Base-by-base conservation (phyloP, 2,329 filamentous ascomycete genomes). In the Apiospora aurea region DNA sequence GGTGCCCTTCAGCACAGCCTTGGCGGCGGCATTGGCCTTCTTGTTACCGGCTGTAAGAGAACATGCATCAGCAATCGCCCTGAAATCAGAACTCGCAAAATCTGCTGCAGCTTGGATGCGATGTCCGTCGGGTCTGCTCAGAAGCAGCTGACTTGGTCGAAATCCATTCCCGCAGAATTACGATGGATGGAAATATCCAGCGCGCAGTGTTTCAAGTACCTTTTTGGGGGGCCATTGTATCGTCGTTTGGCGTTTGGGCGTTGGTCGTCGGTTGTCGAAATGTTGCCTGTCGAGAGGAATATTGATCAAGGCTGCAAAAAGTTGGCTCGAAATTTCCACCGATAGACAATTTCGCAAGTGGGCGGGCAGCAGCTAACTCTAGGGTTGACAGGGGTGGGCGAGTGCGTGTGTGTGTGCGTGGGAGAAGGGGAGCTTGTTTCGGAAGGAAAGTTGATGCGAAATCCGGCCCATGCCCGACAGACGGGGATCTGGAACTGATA, bases 21-120 rank as follows among this genome's bases (percentile, higher is more conserved):
- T 98, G 81, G 96, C 94, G 85, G 96, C 96, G 84, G 92, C 92
- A 82, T 92, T 93, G 87, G 96, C 96, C 91, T 97, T 92, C 90
- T 96, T 96, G 85, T 87, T 83, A 82, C 88, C 80, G 85, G 85
- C 80, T 85, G 85, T 75, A 81, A 83, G 79, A 82, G 79, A 84
- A 85, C 80, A 85, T 81, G 86, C 88, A 92, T 92, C 89, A 92
- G 90, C 90, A 92, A 90, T 91, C 90, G 90, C 90, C 86, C 90
- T 86, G 73, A 72, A 74, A 82, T 77, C 84, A 89, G 89, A 91
- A 92, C 90, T 92, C 90, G 90, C 90, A 92, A 92, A 90, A 88
- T 90, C 90, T 92, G 90, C 90, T 92, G 86, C 87, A 91, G 90
- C 90, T 90, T 87, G 68, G 86, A 87, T 89, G 87, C 87, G 82